These are phyloP conservation scores for Tagetes patula DNA, from an alignment of 129 eudicot species.

Conservation along the genomic window DNA sequence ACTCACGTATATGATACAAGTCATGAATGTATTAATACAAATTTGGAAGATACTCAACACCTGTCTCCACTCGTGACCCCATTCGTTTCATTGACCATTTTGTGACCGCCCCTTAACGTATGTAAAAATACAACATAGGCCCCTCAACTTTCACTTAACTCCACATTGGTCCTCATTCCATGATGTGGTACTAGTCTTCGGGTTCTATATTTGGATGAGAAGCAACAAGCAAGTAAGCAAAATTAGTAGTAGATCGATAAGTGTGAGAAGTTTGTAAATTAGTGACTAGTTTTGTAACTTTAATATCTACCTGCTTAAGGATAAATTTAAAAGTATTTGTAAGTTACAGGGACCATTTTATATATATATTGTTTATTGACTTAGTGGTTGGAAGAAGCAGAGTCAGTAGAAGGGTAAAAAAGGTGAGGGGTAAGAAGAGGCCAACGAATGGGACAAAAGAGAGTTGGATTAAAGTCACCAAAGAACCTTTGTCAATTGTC, in stretches of 20 bases:
- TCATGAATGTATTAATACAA: slow-evolving; percentile 22
- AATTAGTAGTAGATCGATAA: slow-evolving; percentile 6
- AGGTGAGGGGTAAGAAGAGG: slow-evolving; percentile 15
- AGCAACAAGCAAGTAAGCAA: not conserved
- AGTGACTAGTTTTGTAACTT: not conserved
- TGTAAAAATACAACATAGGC: slow-evolving; percentile 4
- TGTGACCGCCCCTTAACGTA: slow-evolving; percentile 5
- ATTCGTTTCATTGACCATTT: slow-evolving; percentile 28
- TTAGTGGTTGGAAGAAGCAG: slow-evolving; percentile 11
- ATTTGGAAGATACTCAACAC: slow-evolving; percentile 20
- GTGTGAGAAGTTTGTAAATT: not conserved
- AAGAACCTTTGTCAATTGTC: slow-evolving; percentile 61
- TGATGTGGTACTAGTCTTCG: not conserved
- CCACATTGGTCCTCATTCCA: slow-evolving; percentile 5
- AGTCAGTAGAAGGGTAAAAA: slow-evolving; percentile 21
- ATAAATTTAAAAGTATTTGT: no score
- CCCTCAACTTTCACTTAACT: slow-evolving; percentile 18
- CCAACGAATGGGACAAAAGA: slow-evolving; percentile 52
- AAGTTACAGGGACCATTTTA: not conserved
- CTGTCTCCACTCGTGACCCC: slow-evolving; percentile 29
- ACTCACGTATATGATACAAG: slow-evolving; percentile 21
- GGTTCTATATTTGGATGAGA: not conserved
- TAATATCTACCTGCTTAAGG: not conserved
- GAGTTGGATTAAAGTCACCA: slow-evolving; percentile 44
- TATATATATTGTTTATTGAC: not conserved